phyloP scores from a whole-genome alignment of 345 rosid species.

The Luvunga scandens region DNA sequence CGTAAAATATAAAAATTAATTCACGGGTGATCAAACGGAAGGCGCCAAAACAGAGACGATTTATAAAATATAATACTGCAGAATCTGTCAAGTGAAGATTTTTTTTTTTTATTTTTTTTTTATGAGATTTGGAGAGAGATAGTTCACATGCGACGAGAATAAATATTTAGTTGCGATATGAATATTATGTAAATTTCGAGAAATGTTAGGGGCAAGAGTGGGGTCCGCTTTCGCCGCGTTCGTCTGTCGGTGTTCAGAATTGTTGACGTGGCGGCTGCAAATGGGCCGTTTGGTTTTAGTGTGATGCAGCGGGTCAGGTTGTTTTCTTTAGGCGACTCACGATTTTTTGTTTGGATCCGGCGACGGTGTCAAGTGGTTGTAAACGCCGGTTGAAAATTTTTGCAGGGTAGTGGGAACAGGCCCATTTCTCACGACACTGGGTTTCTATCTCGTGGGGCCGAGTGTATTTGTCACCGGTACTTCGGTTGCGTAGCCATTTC shows the following conservation, averaged over 20 bases:
- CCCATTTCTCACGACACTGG: not conserved
- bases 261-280: not conserved
- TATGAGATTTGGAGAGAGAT: not conserved
- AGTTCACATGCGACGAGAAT: not conserved
- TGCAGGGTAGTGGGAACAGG: not conserved
- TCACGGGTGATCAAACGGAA: not conserved
- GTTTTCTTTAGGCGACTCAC: not conserved
- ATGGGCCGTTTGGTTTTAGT: not conserved
- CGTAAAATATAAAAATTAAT: not conserved
- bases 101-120: not conserved
- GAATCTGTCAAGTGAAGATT: not conserved
- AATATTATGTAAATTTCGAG: too few species aligned
- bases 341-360: slow-evolving; percentile 14
- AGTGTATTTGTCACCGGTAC: not conserved
- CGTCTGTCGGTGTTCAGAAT: slow-evolving; percentile 24
- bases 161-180: not conserved
- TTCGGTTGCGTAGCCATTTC: not conserved
- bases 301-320: slow-evolving; percentile 6
- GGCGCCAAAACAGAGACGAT: not conserved
- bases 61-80: not conserved
- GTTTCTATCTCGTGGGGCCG: not conserved
- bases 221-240: slow-evolving; percentile 24
- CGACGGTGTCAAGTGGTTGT: not conserved
- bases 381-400: slow-evolving; percentile 19
- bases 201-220: not conserved